Evolutionary conservation across 2,329 filamentous ascomycete genomes (phyloP).

Genomic region (Leptographium procerum): DNA sequence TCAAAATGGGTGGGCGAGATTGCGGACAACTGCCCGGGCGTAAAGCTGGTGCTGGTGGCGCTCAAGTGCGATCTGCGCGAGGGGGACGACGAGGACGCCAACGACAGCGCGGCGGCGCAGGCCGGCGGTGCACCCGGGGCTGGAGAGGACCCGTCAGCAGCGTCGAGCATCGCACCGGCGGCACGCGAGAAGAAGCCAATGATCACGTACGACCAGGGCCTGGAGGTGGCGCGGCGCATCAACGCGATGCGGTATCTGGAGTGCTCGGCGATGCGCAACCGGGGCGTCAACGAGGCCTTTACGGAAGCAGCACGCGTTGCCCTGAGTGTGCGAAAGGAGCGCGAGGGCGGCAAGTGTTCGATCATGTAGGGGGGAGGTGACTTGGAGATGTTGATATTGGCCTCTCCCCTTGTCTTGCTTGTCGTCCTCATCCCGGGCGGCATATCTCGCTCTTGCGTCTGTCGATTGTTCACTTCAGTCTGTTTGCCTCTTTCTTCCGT

Average conservation of each 20-base stretch:
- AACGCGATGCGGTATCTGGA: slow-evolving; percentile 90
- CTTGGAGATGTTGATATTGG: too few species aligned
- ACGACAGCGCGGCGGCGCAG: slow-evolving; percentile 24
- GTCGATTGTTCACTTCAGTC: not conserved
- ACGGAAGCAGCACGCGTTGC: slow-evolving; percentile 95
- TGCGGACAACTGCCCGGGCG: slow-evolving; percentile 90
- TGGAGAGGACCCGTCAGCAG: slow-evolving; percentile 12
- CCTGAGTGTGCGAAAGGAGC: slow-evolving; percentile 57
- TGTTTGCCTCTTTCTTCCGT: not conserved
- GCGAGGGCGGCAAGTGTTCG: slow-evolving; percentile 48
- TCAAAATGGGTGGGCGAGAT: slow-evolving; percentile 99
- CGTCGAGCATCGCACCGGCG: slow-evolving; percentile 30
- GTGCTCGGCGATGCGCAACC: slow-evolving; percentile 96
- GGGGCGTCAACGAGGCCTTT: slow-evolving; percentile 96
- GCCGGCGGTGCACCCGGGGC: slow-evolving; percentile 57
- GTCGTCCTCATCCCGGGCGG: too few species aligned
- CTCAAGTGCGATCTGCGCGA: slow-evolving; percentile 95
- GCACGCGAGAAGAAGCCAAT: slow-evolving; percentile 53
- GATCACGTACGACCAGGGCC: slow-evolving; percentile 84
- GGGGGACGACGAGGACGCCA: slow-evolving; percentile 52
- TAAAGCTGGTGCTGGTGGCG: slow-evolving; percentile 88
- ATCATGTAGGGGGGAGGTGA: slow-evolving; percentile 42
- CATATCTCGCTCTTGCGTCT: too few species aligned
- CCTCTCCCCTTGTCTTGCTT: too few species aligned
- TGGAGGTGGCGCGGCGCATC: slow-evolving; percentile 85